Base-by-base conservation (phyloP, 352 stramenopile genomes). In the Phytophthora idaei region DNA sequence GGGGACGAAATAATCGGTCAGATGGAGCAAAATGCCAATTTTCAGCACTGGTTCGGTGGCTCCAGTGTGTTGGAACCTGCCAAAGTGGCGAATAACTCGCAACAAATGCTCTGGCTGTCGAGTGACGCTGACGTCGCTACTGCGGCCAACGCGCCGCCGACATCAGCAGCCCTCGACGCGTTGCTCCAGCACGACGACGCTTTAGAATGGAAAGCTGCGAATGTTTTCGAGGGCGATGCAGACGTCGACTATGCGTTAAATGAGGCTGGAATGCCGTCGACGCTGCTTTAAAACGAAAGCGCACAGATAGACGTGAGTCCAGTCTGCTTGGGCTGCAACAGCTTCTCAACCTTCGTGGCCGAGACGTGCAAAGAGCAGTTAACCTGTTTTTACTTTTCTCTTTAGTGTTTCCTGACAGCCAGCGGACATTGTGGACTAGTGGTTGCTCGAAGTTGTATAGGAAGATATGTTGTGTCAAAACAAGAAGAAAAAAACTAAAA, bases 91-190 rank as follows among this genome's bases (percentile, higher is more conserved):
- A 14, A 49, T 27, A 50, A 42, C 37, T 25, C 17, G 5, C 55
- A 63, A 9, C 27, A 53, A 25, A 29, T 57, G 25, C 37, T 71
- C 5, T 73, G 54, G 61, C 8, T 62, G n/a, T 39, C 67, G 14
- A 59, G 5, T 31, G 59, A 57, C 21, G 17, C 55, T 25, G 47
- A 14, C 3, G 25, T 62, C 14, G 37, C 59, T 7, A 48, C 29
- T 7, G 10, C 47, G 1, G 54, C 57, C 10, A 66, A 68, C 17
- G 27, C 61, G 3, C 61, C 62, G 51, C 56, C 39, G 11, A 61
- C 71, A 5, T 78, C 62, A 4, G 54, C 65, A 54, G 49, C 41
- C 28, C 77, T 81, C 5, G 77, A 85, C 14, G 68, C 77, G 29
- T 60, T 74, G 34, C 53, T 81, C 5, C 61, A 74, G 17, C 52